Base-by-base conservation (phyloP, 257 asterid species). In the Solanum phureja region DNA sequence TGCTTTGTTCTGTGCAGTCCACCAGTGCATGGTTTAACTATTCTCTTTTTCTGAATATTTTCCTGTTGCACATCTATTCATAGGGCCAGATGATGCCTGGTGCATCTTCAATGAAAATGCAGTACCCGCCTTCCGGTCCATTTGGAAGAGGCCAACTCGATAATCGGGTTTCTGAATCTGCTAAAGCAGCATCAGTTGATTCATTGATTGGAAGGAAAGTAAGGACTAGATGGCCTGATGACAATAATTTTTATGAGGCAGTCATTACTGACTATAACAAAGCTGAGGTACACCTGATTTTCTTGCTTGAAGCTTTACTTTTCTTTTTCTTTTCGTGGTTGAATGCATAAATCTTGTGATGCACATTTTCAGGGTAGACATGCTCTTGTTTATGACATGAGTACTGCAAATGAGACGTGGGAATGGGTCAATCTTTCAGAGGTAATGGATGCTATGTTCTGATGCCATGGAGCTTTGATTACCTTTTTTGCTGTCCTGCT, bases 141-240 rank as follows among this genome's bases (percentile, higher is more conserved):
- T 89, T 91, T 87, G 98, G 96, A 73, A 95, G 99, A 92, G 97
- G 93, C 76, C 98, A 97, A 88, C 91, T 94, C 83, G 92, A 92
- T 79, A 92, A 93, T 89, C 97, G 95, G 84, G 91, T 90, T 83
- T 83, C 90, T 74, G 97, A 93, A 86, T 93, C 94, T 68, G 93
- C 93, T 38, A 98, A 94, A 87, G 94, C 94, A 83, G 94, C 90
- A 86, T 76, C 94, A 75, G 87, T 87, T 85, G 92, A 93, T 89
- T 87, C 95, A 7, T 89, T 95, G 92, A 87, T 97, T 56, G 99
- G 99, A 86, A 93, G 95, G 93, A 97, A 87, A 93, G 96, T 97
- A 87, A 92, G 95, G 91, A 97, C 98, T n/a, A 90, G 96, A 89
- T 97, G 98, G 99, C 99, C 99, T 84, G 99, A 95, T 86, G 98